Base-by-base conservation (phyloP, 164 flowering plant species). In the Nymphaea thermarum region DNA sequence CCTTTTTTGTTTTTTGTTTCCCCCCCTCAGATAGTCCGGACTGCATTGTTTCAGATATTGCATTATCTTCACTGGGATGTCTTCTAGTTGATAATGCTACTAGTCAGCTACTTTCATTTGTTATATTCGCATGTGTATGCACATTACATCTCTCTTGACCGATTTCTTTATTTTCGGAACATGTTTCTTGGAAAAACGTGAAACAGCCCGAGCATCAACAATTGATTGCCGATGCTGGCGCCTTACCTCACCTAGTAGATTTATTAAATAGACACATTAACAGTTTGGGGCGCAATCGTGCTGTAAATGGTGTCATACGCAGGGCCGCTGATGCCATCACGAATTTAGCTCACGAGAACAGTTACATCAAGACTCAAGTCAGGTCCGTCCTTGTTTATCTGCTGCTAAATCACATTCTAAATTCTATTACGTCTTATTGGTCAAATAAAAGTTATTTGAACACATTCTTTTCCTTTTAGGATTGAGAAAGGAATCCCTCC, bases 301-400 rank as follows among this genome's bases (percentile, higher is more conserved):
- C 96, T 64, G 83, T 90, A 66, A 84, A 77, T 79, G 86, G 99
- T 80, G 95, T 90, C 65, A 84, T 89, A 70, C 82, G 99, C 72
- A 84, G 98, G 76, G 98, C 97, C 1, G 97, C 99, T 51, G 99
- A 95, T 85, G 99, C 99, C 64, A 84, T 95, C 66, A 92, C 99
- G 18, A 95, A 90, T 73, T 96, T 95, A 77, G 99, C 99, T 63
- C 99, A 95, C 65, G 99, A 95, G 80, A 95, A 95, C 72, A 89
- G 97, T 71, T 79, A 80, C 77, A 92, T 92, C 51, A 95, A 95
- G 77, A 86, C 89, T 51, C 89, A 84, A 78, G 97, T 90, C 75
- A 90, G 99, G 99, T 95, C 62, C 71, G 55, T 47, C 11, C 12
- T 47, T 14, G 12, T 6, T 47, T 47, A 25, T 47, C 55, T 47